These are phyloP conservation scores for Microbotryum violaceum DNA, from an alignment of 1,284 basidiomycete genomes.

Conservation along the genomic window DNA sequence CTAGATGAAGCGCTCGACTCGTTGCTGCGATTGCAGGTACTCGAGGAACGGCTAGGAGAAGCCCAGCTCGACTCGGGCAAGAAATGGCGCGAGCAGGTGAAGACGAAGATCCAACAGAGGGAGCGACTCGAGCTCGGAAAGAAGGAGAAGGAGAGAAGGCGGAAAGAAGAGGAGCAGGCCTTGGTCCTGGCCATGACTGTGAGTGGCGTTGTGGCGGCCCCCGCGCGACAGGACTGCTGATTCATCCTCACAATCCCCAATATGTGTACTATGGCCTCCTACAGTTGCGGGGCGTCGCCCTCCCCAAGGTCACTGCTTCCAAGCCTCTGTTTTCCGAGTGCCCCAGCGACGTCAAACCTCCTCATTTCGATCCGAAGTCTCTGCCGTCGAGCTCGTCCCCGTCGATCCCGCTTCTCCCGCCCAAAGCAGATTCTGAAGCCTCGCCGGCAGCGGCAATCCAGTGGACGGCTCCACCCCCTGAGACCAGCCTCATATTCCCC, in stretches of 20 bases:
- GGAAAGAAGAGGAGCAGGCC: constrained; percentile 46
- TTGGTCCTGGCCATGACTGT: constrained; percentile 58
- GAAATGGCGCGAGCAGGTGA: constrained; percentile 32
- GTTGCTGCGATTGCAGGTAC: constrained; percentile 52
- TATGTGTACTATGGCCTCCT: constrained; percentile 2
- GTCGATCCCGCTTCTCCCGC: constrained; percentile 31
- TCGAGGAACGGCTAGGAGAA: constrained; percentile 14
- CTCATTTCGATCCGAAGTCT: constrained; percentile 46
- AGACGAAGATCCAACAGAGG: constrained; percentile 28
- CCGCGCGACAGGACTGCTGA: constrained; percentile 7
- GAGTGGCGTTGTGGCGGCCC: constrained; percentile 33
- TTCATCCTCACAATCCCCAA: constrained; percentile 7
- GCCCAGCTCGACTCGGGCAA: constrained; percentile 43
- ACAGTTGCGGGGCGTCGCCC: constrained; percentile 60
- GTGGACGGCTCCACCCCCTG: constrained; percentile 51
- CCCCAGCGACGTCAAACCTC: constrained; percentile 44
- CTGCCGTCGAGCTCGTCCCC: constrained; percentile 33
- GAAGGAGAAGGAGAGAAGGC: constrained; percentile 48
- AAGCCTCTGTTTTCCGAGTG: constrained; percentile 20
- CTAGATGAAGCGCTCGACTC: constrained; percentile 73
- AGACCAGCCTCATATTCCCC: constrained; percentile 69
- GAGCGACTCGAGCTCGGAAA: constrained; percentile 51
- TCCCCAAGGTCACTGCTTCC: constrained; percentile 40
- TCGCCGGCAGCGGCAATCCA: constrained; percentile 40
- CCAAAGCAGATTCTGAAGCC: constrained; percentile 6